A percentile compares a stretch with the other conserved stretches of the same genome.
These are phyloP conservation scores for Melampsora abietis-canadensis DNA, from an alignment of 1,284 basidiomycete genomes.

Conservation along the genomic window DNA sequence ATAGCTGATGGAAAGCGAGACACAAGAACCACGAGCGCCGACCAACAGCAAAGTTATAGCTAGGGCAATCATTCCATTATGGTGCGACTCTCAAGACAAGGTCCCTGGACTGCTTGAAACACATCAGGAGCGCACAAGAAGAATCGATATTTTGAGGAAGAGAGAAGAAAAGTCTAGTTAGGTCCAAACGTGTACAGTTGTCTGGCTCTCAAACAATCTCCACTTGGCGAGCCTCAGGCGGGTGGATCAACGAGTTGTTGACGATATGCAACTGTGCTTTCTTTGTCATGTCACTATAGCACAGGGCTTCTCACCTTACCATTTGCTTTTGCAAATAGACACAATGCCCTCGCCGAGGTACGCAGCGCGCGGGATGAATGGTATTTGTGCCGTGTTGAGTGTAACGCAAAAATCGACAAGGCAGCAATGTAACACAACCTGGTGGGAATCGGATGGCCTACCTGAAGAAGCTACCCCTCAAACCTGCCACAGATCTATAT, in stretches of 20 bases:
- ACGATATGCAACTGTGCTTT: no score
- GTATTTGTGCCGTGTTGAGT: no score
- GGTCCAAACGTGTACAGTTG: slow-evolving; percentile 1
- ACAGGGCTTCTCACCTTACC: no score
- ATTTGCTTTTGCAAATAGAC: no score
- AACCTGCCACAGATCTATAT: no score
- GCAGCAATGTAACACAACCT: no score
- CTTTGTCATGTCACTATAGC: no score
- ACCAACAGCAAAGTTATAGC: background rate
- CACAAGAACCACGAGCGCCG: background rate
- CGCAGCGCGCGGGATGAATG: no score
- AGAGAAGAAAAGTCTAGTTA: background rate
- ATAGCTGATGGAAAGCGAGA: background rate
- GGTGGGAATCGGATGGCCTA: no score
- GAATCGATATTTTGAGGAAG: background rate
- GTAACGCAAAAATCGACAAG: no score
- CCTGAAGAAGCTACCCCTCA: no score
- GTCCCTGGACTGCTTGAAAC: background rate
- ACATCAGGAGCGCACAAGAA: slow-evolving; percentile 7
- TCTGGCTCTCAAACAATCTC: background rate
- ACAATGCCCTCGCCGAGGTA: no score
- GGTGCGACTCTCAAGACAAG: background rate
- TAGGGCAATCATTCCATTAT: background rate
- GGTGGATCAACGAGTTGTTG: background rate
- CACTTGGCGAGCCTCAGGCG: background rate